These are phyloP conservation scores for Dalbergia oliveri DNA, from an alignment of 306 rosid genomes.

Conservation along the genomic window DNA sequence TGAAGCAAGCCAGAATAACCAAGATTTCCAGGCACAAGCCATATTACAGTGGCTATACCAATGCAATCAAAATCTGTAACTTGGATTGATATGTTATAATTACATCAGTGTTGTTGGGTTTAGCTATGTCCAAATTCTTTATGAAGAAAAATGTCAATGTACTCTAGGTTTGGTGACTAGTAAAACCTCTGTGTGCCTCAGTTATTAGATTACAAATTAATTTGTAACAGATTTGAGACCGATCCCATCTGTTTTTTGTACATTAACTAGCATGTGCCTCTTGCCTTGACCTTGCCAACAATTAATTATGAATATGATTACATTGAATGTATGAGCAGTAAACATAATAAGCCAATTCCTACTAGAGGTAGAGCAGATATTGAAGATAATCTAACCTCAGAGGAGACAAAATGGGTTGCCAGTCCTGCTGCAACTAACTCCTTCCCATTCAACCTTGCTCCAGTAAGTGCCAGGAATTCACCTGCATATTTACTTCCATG, in stretches of 20 bases:
- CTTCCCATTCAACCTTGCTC: slow-evolving; percentile 80
- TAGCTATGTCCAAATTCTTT: too few species aligned
- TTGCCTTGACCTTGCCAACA: background rate
- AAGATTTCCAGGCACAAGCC: too few species aligned
- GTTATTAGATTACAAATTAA: too few species aligned
- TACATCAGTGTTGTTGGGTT: too few species aligned
- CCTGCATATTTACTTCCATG: slow-evolving; percentile 60
- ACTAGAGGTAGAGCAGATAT: background rate
- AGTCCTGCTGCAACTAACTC: slow-evolving; percentile 83
- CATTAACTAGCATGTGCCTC: background rate
- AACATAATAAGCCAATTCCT: background rate
- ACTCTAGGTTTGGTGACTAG: too few species aligned
- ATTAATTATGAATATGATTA: slow-evolving; percentile 14
- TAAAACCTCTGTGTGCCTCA: too few species aligned
- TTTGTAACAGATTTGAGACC: too few species aligned
- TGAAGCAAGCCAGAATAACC: background rate
- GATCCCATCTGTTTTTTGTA: too few species aligned
- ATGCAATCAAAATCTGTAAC: too few species aligned
- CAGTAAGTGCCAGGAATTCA: slow-evolving; percentile 87
- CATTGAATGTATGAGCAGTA: background rate
- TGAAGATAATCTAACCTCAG: slow-evolving; percentile 65
- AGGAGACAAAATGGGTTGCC: slow-evolving; percentile 91
- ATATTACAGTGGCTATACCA: too few species aligned
- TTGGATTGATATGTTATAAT: too few species aligned
- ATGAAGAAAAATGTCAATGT: too few species aligned